These are phyloP conservation scores for Knoxdaviesia capensis DNA, from an alignment of 2,329 filamentous ascomycete species.

Conservation along the genomic window DNA sequence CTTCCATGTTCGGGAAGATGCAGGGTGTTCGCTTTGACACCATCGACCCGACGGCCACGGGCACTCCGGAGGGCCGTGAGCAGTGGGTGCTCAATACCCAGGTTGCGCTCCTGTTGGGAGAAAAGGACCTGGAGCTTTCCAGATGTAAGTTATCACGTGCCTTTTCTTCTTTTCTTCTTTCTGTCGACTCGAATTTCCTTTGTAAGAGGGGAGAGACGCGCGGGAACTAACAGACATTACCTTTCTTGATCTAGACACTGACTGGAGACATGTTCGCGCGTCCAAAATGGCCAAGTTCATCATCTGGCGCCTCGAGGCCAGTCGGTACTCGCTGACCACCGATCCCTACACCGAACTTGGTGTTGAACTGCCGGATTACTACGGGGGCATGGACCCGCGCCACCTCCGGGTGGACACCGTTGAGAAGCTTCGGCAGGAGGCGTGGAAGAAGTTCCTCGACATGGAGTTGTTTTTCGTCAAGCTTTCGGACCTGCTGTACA, in stretches of 20 bases:
- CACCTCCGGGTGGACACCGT: conserved; percentile 20
- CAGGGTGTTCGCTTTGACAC: conserved; percentile 45
- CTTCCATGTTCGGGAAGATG: conserved; percentile 33
- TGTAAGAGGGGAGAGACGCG: no score
- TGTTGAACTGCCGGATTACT: conserved; percentile 29
- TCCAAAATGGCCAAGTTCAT: conserved; percentile 32
- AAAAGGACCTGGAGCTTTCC: conserved; percentile 40
- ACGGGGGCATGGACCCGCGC: conserved; percentile 23
- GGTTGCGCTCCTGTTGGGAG: conserved; percentile 40
- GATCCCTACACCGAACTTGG: conserved; percentile 30
- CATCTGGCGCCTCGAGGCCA: conserved; percentile 38
- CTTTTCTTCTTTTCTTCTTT: no score
- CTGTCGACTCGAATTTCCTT: background rate
- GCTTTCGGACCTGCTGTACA: conserved; percentile 41
- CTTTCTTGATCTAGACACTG: conserved; percentile 12
- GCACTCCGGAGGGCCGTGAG: conserved; percentile 35
- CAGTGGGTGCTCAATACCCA: conserved; percentile 48
- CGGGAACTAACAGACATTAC: no score
- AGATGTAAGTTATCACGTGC: conserved; percentile 25
- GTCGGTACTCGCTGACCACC: conserved; percentile 32
- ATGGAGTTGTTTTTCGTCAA: conserved; percentile 49
- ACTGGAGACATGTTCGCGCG: conserved; percentile 35
- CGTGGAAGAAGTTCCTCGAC: conserved; percentile 30
- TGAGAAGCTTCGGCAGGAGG: conserved; percentile 25
- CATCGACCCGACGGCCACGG: conserved; percentile 30